Percentiles rank a stretch among this genome's conserved stretches.
Evolutionary conservation across 2,329 filamentous ascomycete genomes (phyloP).

Genomic region (Myriangium duriaei): DNA sequence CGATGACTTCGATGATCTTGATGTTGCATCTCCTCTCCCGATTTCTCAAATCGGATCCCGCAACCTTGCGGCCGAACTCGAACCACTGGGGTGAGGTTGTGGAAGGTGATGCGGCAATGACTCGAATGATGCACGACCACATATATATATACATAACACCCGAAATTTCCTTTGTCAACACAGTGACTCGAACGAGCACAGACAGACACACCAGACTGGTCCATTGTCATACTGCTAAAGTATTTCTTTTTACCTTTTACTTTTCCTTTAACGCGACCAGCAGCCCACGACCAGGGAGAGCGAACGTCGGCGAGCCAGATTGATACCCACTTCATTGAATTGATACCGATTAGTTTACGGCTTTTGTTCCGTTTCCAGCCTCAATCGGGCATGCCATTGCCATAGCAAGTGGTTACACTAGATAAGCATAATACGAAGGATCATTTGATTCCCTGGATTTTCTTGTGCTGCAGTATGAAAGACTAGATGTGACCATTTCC

Average conservation of each 20-base stretch:
- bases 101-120: not conserved
- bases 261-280: not conserved
- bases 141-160: not conserved
- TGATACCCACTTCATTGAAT: not conserved
- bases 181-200: not conserved
- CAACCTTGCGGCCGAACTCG: conserved; percentile 4
- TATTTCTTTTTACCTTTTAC: not conserved
- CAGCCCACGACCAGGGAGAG: not conserved
- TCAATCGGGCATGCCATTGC: too few species aligned
- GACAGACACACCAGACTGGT: too few species aligned
- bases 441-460: too few species aligned
- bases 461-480: too few species aligned
- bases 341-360: too few species aligned
- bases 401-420: too few species aligned
- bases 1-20: not conserved
- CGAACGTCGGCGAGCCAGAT: not conserved
- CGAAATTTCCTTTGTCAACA: not conserved
- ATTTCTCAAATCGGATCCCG: not conserved
- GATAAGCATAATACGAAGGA: too few species aligned
- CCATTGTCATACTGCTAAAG: too few species aligned
- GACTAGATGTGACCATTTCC: too few species aligned
- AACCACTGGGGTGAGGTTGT: conserved; percentile 2
- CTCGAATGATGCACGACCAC: too few species aligned
- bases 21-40: not conserved
- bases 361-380: too few species aligned